Evolutionary conservation across 2,329 filamentous ascomycete species (phyloP).

Genomic region (Coniella vitis): DNA sequence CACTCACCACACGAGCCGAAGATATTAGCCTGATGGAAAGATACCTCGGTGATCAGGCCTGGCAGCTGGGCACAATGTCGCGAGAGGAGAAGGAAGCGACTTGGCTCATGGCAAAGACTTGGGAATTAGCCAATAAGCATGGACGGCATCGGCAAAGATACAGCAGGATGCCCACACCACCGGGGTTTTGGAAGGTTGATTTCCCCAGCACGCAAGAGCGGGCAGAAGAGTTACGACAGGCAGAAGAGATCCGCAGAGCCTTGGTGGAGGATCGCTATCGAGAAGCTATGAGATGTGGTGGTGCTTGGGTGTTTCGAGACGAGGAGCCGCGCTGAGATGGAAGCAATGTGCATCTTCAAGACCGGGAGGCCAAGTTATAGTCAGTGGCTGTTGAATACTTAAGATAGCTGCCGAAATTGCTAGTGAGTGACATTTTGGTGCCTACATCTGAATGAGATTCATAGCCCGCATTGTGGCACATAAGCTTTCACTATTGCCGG

Average conservation of each 20-base stretch:
- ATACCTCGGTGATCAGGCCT: conserved; percentile 52
- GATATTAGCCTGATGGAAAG: conserved; percentile 47
- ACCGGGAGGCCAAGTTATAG: too few species aligned
- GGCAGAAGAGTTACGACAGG: conserved; percentile 56
- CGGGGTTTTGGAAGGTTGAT: conserved; percentile 85
- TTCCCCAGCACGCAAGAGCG: conserved; percentile 85
- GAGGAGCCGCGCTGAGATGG: conserved; percentile 42
- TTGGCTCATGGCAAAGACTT: conserved; percentile 69
- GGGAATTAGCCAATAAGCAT: conserved; percentile 64
- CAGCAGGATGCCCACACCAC: conserved; percentile 64
- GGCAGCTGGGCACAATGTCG: conserved; percentile 52
- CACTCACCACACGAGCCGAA: conserved; percentile 27
- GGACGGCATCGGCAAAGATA: conserved; percentile 74
- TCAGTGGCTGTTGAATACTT: too few species aligned
- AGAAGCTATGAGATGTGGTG: conserved; percentile 72
- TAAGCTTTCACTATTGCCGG: too few species aligned
- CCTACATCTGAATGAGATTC: too few species aligned
- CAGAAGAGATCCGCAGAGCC: conserved; percentile 54
- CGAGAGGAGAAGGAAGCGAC: conserved; percentile 55
- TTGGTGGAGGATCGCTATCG: conserved; percentile 67
- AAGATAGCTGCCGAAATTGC: too few species aligned
- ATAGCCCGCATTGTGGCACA: too few species aligned
- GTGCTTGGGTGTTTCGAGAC: conserved; percentile 76
- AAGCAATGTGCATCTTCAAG: neutral
- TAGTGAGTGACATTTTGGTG: too few species aligned